A percentile compares a stretch with the other conserved stretches of the same genome.
Conservation (phyloP, 495 filamentous ascomycete genomes). For the Halenospora varia region DNA sequence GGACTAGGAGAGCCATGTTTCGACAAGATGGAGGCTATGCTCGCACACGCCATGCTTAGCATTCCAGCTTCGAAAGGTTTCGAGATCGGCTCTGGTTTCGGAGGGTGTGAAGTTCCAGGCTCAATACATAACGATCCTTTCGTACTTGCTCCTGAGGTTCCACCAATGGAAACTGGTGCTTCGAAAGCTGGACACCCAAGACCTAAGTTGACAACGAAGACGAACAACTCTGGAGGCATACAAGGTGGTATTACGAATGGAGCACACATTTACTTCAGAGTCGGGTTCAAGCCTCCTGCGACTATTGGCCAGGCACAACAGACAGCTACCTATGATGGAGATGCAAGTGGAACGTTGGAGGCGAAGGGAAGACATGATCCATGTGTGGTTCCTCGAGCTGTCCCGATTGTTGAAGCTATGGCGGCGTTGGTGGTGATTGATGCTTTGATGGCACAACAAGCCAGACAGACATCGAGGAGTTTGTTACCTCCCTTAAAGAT, state of each 20-base stretch:
- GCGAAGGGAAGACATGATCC: conserved; percentile 97
- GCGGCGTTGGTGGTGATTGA: conserved; percentile 88
- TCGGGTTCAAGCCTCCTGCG: conserved; percentile 93
- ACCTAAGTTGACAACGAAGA: conserved; percentile 73
- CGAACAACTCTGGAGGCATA: conserved; percentile 95
- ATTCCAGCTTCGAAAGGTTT: conserved; percentile 98
- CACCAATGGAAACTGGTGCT: conserved; percentile 29
- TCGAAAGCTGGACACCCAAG: conserved; percentile 37
- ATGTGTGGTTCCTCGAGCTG: conserved; percentile 88
- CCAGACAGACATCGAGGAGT: conserved; percentile 54
- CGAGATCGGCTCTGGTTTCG: conserved; percentile 93
- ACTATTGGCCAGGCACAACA: conserved; percentile 91
- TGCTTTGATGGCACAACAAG: conserved; percentile 82
- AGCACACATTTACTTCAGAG: conserved; percentile 88
- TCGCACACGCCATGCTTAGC: conserved; percentile 94
- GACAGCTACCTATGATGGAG: conserved; percentile 74
- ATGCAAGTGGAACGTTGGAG: conserved; percentile 69
- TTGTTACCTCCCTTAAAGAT: conserved; percentile 45
- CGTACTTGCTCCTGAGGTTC: conserved; percentile 42
- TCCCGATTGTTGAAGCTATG: conserved; percentile 98
- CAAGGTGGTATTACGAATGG: conserved; percentile 98
- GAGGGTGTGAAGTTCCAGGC: conserved; percentile 80
- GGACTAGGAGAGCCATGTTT: conserved; percentile 95
- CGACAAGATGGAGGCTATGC: conserved; percentile 91
- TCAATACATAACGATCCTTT: conserved; percentile 95